phyloP scores from a whole-genome alignment of 192 early-diverging fungal species.

The Obelidium mucronatum region DNA sequence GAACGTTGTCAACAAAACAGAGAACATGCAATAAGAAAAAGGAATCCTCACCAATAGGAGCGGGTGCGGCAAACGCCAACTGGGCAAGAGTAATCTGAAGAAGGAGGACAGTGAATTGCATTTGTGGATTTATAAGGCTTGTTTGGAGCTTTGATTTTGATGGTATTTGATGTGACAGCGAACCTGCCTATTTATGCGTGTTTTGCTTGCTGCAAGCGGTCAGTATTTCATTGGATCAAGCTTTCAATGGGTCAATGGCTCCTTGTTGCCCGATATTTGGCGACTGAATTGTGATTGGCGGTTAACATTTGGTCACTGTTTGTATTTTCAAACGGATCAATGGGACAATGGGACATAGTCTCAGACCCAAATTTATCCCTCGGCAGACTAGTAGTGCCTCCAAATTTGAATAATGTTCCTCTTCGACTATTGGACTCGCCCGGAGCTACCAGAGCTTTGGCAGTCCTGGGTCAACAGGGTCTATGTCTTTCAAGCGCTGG shows the following conservation, averaged over 20 bases:
- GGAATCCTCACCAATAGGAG: neutral
- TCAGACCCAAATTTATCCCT: neutral
- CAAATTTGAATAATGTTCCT: neutral
- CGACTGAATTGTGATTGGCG: neutral
- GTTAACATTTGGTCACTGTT: neutral
- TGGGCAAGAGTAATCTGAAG: neutral
- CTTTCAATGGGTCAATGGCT: conserved; percentile 2
- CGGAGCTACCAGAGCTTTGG: conserved; percentile 5
- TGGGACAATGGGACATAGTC: neutral
- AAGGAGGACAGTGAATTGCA: neutral
- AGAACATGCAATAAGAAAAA: neutral
- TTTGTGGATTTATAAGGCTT: neutral
- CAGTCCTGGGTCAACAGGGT: conserved; percentile 6
- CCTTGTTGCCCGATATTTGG: neutral
- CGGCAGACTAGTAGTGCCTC: neutral
- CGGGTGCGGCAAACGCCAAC: neutral
- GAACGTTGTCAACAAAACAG: neutral
- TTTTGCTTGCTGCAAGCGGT: neutral
- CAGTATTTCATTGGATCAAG: neutral
- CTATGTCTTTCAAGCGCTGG: neutral
- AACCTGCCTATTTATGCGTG: neutral
- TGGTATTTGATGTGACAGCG: neutral
- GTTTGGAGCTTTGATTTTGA: neutral
- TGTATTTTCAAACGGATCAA: neutral
- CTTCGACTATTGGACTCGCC: neutral